Evolutionary conservation across 225 moss, liverwort and hornwort species (phyloP).

Genomic region (Polytrichum commune): DNA sequence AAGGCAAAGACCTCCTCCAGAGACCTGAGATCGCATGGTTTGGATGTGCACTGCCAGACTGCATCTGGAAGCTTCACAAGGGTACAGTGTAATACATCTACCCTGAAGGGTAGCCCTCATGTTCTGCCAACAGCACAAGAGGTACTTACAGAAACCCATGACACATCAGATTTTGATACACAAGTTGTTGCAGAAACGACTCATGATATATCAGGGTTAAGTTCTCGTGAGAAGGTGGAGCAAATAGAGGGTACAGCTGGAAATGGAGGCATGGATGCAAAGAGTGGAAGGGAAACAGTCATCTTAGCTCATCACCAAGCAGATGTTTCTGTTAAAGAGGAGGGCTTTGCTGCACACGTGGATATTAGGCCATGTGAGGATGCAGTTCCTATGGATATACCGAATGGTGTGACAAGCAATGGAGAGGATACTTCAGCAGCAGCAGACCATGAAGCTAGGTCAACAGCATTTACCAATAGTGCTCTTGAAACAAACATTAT

Average conservation of each 20-base stretch:
- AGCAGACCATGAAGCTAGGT: not conserved
- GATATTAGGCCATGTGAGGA: not conserved
- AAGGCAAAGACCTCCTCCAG: constrained; percentile 3
- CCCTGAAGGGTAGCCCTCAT: too few relatives aligned
- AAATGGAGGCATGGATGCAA: not conserved
- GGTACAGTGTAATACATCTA: too few relatives aligned
- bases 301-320: too few relatives aligned
- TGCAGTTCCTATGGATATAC: not conserved
- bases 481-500: not conserved
- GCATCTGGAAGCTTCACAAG: too few relatives aligned
- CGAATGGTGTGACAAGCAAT: not conserved
- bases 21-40: too few relatives aligned
- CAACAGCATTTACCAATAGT: not conserved
- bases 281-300: not conserved
- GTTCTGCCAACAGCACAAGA: not conserved
- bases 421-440: not conserved
- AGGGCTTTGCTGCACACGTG: not conserved
- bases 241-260: not conserved
- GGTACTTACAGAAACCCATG: not conserved
- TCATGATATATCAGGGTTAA: too few relatives aligned
- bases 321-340: not conserved
- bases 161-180: not conserved
- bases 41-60: too few relatives aligned
- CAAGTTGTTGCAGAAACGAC: too few relatives aligned
- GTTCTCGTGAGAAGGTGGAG: not conserved